Base-by-base conservation (phyloP, 2,329 filamentous ascomycete species). In the Tolypocladium tundrense region DNA sequence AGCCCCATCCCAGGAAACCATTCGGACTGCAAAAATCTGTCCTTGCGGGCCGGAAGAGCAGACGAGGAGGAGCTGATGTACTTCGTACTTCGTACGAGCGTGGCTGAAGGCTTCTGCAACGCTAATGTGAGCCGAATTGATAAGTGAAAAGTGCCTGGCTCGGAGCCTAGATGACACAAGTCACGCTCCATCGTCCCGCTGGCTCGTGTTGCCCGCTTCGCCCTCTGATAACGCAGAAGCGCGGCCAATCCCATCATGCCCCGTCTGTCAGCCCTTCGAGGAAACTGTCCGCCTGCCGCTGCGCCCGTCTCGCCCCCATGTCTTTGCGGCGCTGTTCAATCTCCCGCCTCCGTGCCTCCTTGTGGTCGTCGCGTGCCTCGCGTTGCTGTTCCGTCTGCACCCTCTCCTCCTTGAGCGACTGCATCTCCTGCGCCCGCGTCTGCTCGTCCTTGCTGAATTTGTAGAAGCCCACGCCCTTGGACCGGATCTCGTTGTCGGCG, bases 381-480 rank as follows among this genome's bases (percentile, higher is more conserved):
- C 88, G 77, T 64, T 81, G 80, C 57, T 77, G 75, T 71, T 91
- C 87, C 55, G 90, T 94, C 67, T 84, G 82, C 61, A 77, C 73
- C 59, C 89, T 78, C 70, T 91, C 86, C 64, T 79, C 77, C 62
- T 84, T 81, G 57, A 97, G 75, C 51, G 79, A 81, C 63, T 83
- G 79, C 90, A 97, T 96, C 78, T 97, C 90, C 54, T 66, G 66
- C 66, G 73, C 72, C 68, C 86, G 78, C 62, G 79, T 77, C 63
- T 82, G 85, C 67, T 88, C 86, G 70, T 96, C 88, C 63, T 82
- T 83, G 59, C 87, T 90, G 69, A 99, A 97, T 58, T 88, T 86
- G 75, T 91, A 97, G 74, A 97, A 99, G 0, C 90, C 94, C 0
- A 89, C 90, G 4, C 94, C 94, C 66, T 94, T 93, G 51, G 85